Conservation (phyloP, 768 basidiomycete species). For the Vararia minispora region DNA sequence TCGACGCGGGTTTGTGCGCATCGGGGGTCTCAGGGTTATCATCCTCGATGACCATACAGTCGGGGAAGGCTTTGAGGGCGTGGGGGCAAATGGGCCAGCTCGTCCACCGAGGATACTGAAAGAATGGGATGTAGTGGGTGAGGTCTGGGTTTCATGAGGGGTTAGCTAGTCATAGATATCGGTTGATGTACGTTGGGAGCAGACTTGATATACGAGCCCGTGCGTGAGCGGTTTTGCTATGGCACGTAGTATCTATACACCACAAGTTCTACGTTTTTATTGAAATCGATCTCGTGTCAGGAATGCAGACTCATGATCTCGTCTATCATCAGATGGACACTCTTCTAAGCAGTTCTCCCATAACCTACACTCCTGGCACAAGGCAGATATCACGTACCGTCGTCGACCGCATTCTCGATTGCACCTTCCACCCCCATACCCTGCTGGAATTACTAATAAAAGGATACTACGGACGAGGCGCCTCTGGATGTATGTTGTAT, state of each 20-base stretch:
- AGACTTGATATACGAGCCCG: constrained; percentile 3
- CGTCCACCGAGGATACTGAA: constrained; percentile 34
- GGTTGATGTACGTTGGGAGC: constrained; percentile 6
- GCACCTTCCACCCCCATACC: too few relatives aligned
- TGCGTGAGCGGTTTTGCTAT: not conserved
- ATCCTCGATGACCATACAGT: constrained; percentile 44
- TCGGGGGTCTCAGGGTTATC: constrained; percentile 66
- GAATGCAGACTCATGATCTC: too few relatives aligned
- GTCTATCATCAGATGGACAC: too few relatives aligned
- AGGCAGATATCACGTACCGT: too few relatives aligned
- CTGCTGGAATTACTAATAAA: too few relatives aligned
- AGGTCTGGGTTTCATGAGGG: constrained; percentile 47
- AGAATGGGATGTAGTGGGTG: constrained; percentile 63
- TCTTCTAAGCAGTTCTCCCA: too few relatives aligned
- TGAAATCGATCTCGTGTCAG: too few relatives aligned
- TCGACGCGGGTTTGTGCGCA: constrained; percentile 44
- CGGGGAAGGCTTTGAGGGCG: constrained; percentile 22
- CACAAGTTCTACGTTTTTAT: not conserved
- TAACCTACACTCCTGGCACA: too few relatives aligned
- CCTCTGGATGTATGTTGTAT: too few relatives aligned
- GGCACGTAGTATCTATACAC: not conserved
- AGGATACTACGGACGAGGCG: too few relatives aligned
- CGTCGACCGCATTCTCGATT: too few relatives aligned
- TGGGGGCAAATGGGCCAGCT: constrained; percentile 12
- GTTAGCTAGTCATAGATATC: constrained; percentile 5